Conservation (phyloP, 1,284 basidiomycete genomes). For the Fomitopsis schrenkii region DNA sequence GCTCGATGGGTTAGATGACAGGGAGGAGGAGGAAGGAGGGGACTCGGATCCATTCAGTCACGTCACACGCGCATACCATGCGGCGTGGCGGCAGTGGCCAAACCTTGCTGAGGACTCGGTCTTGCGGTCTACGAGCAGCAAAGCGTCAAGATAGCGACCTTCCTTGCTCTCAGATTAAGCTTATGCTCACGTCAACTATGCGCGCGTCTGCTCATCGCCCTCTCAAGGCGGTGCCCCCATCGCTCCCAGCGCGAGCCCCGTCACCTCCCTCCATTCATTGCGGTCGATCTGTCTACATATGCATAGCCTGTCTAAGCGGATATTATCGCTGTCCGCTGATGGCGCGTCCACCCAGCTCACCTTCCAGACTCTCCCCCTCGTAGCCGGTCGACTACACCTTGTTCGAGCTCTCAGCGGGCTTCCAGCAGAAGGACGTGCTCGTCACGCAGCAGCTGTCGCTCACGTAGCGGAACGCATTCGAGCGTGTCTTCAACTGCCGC, state of each 20-base stretch:
- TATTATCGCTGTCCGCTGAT: not conserved
- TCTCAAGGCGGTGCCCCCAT: not conserved
- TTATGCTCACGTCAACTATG: not conserved
- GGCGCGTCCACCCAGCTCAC: constrained; percentile 13
- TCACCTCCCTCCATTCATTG: not conserved
- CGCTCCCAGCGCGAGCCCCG: not conserved
- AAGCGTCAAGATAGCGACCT: not conserved
- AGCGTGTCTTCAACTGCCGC: constrained; percentile 58
- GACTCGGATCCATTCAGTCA: no score
- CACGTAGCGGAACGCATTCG: constrained; percentile 59
- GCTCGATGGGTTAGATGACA: constrained; percentile 49
- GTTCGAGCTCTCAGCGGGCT: constrained; percentile 52
- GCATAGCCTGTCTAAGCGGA: not conserved
- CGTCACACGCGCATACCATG: no score
- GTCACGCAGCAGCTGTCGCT: constrained; percentile 35
- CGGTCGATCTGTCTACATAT: not conserved
- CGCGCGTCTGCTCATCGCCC: not conserved
- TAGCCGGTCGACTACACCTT: constrained; percentile 73
- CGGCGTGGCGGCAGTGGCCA: constrained; percentile 29
- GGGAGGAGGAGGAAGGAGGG: constrained; percentile 25
- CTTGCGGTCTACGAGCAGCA: not conserved
- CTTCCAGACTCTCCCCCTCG: constrained; percentile 49
- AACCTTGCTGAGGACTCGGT: constrained; percentile 45
- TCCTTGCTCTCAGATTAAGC: not conserved
- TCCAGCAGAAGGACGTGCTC: constrained; percentile 50